Percentiles rank a stretch among this genome's conserved stretches.
Evolutionary conservation across 306 rosid species (phyloP).

Genomic region (Quillaja saponaria): DNA sequence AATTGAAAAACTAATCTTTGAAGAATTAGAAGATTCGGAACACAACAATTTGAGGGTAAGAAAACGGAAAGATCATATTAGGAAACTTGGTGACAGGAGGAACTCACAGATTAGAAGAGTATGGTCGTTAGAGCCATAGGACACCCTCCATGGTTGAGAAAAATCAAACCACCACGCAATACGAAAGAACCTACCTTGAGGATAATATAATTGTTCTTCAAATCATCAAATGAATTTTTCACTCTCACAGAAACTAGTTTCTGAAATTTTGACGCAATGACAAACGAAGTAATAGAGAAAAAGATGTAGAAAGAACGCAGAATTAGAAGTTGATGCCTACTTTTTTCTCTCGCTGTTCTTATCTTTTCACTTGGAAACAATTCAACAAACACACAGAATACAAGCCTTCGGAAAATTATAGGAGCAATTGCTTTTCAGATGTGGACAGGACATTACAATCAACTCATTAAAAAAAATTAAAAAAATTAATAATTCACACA

Average conservation of each 20-base stretch:
- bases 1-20: background rate
- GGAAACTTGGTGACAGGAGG: background rate
- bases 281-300: background rate
- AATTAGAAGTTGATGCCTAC: conserved; percentile 8
- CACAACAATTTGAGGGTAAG: background rate
- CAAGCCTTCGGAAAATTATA: background rate
- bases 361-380: conserved; percentile 8
- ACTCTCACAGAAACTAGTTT: background rate
- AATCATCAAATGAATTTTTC: conserved; percentile 17
- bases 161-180: background rate
- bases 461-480: too few species aligned
- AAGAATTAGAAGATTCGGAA: too few species aligned
- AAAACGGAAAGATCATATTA: background rate
- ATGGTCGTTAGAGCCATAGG: conserved; percentile 34
- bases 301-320: background rate
- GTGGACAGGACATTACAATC: conserved; percentile 15
- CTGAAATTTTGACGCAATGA: background rate
- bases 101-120: conserved; percentile 43
- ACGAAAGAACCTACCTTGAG: background rate
- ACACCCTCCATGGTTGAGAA: background rate
- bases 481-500: too few species aligned
- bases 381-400: too few species aligned
- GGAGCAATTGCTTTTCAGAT: background rate
- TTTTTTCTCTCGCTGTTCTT: background rate
- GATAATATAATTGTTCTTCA: too few species aligned